Base-by-base conservation (phyloP, 345 rosid genomes). In the Murraya paniculata region DNA sequence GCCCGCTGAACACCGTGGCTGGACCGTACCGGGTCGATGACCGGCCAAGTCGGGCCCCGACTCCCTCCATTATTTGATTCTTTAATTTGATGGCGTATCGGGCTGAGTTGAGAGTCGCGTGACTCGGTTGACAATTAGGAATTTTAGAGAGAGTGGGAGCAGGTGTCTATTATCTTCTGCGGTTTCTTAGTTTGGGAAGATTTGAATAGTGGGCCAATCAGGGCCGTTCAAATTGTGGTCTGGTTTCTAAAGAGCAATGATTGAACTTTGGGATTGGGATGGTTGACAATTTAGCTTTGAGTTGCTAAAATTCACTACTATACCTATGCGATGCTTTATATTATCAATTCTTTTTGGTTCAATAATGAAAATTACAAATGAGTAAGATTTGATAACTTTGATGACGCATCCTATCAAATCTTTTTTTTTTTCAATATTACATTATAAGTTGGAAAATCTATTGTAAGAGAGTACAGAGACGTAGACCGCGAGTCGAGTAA, bases 1-100 rank as follows among this genome's bases (percentile, higher is more conserved):
- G 98, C 0, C 99, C 99, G 18, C 82, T 92, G 90, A 96, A 96
- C 64, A 94, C 98, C 72, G 98, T 90, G 10, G 99, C 83, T 55
- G 99, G 99, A 56, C 98, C 98, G 73, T 96, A 96, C 60, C 99
- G 94, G 25, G 98, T 90, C 82, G 99, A 96, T 11, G 99, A 92
- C 59, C 99, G 90, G 79, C 99, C 99, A 71, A 90, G 86, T 79
- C 99, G 90, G 41, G 92, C 98, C 78, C 98, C 98, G 25, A 94
- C 99, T 83, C 98, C 99, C 86, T 96, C 99, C 99, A 96, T 96
- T 53, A 5, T 76, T 81, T 68, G 33, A 64, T 14, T 25, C 76
- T 69, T 57, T 45, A 77, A 2, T 53, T 50, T 25, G 39, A 19
- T 27, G 28, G 18, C 68, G 57, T 56, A 74, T 50, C 61, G 61